Conservation (phyloP, 345 rosid species). For the Populus pruinosa region DNA sequence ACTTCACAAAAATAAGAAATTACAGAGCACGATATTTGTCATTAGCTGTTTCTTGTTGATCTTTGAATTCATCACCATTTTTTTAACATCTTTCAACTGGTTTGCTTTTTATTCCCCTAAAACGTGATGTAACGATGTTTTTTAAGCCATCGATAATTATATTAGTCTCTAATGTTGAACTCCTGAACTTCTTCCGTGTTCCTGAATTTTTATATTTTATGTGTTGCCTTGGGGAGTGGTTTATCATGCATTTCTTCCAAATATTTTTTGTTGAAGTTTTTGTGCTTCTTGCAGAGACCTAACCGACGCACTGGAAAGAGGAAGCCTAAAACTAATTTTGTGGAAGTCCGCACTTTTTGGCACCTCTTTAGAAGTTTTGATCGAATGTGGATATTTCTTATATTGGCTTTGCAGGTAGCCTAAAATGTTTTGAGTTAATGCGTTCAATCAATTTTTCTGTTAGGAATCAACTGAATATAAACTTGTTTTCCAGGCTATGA, state of each 20-base stretch:
- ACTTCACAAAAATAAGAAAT: not conserved
- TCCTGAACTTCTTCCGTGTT: not conserved
- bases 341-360: constrained; percentile 95
- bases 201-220: not conserved
- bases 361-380: constrained; percentile 93
- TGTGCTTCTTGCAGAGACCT: constrained; percentile 44
- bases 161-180: not conserved
- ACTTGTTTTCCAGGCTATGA: constrained; percentile 66
- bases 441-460: constrained; percentile 8
- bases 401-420: constrained; percentile 78
- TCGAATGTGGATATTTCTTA: constrained; percentile 95
- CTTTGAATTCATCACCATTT: not conserved
- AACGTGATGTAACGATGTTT: not conserved
- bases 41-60: not conserved
- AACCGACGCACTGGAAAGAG: constrained; percentile 50
- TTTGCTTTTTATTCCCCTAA: not conserved
- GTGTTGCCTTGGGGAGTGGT: not conserved
- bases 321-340: constrained; percentile 95
- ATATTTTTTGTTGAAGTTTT: not conserved
- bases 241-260: not conserved
- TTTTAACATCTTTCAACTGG: not conserved
- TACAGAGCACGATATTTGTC: not conserved
- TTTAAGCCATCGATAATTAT: not conserved
- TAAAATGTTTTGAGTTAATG: constrained; percentile 10
- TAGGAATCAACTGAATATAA: constrained; percentile 12